Percentiles rank a stretch among this genome's conserved stretches.
Conservation (phyloP, 345 rosid genomes). For the Turnera subulata region DNA sequence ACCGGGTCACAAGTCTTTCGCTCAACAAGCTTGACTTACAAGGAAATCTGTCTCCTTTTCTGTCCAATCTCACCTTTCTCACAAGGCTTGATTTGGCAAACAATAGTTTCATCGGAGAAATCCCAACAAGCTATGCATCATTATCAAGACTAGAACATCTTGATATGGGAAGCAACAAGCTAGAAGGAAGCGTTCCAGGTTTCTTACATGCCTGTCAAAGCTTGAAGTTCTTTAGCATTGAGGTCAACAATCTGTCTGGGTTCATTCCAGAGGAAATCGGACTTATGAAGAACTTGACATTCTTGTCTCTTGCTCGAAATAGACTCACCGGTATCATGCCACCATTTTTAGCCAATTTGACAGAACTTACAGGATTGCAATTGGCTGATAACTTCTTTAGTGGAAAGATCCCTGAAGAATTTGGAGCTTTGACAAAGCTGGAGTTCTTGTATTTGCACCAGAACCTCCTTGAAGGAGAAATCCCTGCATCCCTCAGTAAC, state of each 20-base stretch:
- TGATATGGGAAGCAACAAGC: conserved; percentile 3
- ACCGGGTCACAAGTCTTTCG: conserved; percentile 7
- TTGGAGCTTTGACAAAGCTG: conserved; percentile 6
- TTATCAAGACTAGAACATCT: conserved; percentile 4
- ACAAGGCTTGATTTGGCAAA: conserved; percentile 5
- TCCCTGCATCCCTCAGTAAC: conserved; percentile 10
- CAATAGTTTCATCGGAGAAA: conserved; percentile 10
- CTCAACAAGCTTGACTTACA: background rate
- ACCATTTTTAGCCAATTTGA: background rate
- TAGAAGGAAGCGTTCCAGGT: background rate
- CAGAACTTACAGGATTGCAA: background rate
- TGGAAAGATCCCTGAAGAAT: background rate
- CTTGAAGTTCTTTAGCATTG: conserved; percentile 1
- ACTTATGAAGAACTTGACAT: background rate
- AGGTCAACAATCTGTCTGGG: background rate
- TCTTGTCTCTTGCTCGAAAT: background rate
- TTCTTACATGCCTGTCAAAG: conserved; percentile 2
- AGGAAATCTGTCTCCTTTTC: conserved; percentile 14
- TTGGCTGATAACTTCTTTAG: background rate
- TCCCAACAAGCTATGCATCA: conserved; percentile 1
- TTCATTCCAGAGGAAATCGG: conserved; percentile 6
- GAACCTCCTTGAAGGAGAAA: conserved; percentile 7
- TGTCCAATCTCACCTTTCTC: conserved; percentile 12
- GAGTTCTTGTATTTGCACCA: conserved; percentile 4
- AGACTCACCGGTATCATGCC: conserved; percentile 8